phyloP scores from a whole-genome alignment of 495 filamentous ascomycete species.

The Penicillium egyptiacum region DNA sequence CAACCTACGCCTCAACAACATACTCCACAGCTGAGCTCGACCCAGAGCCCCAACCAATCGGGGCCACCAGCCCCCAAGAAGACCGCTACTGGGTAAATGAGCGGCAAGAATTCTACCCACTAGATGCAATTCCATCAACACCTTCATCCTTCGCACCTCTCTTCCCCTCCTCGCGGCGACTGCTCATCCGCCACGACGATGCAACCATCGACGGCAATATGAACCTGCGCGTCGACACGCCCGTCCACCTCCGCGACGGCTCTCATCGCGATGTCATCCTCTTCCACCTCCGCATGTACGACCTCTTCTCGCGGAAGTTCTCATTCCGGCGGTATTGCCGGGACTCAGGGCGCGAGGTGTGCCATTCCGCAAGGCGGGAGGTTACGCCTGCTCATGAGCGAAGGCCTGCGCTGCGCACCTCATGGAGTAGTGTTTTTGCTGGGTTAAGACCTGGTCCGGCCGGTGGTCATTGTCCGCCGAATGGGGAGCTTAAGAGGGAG shows the following conservation, averaged over 20 bases:
- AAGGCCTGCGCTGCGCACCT: slow-evolving; percentile 61
- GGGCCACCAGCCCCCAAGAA: slow-evolving; percentile 26
- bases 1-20: slow-evolving; percentile 77
- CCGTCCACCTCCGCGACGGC: slow-evolving; percentile 57
- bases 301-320: slow-evolving; percentile 81
- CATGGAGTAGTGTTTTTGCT: slow-evolving; percentile 72
- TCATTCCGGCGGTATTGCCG: slow-evolving; percentile 90
- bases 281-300: slow-evolving; percentile 95
- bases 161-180: slow-evolving; percentile 78
- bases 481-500: slow-evolving; percentile 35
- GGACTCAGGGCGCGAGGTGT: slow-evolving; percentile 90
- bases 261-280: slow-evolving; percentile 69
- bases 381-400: slow-evolving; percentile 49
- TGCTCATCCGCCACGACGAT: slow-evolving; percentile 89
- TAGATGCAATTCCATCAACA: slow-evolving; percentile 69
- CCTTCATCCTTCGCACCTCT: slow-evolving; percentile 80
- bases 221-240: slow-evolving; percentile 89
- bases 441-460: slow-evolving; percentile 58
- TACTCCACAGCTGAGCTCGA: slow-evolving; percentile 59
- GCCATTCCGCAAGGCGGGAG: slow-evolving; percentile 77
- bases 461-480: slow-evolving; percentile 33
- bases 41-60: slow-evolving; percentile 38
- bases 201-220: slow-evolving; percentile 92
- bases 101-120: slow-evolving; percentile 59
- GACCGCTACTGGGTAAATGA: slow-evolving; percentile 58